Evolutionary conservation across 257 asterid species (phyloP).

Genomic region (Przewalskia tangutica): DNA sequence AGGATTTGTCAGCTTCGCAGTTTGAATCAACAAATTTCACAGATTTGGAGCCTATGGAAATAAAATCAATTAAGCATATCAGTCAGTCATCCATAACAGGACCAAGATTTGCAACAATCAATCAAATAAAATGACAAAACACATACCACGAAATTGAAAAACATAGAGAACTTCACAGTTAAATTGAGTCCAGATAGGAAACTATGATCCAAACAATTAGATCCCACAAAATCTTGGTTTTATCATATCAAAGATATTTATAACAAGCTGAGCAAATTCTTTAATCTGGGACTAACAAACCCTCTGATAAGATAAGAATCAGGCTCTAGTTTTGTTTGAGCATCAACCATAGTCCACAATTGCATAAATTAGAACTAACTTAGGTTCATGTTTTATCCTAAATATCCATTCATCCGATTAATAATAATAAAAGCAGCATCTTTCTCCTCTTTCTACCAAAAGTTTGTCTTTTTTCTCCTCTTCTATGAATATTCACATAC

Average conservation of each 20-base stretch:
- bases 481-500: not conserved
- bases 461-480: not conserved
- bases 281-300: not conserved
- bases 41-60: constrained; percentile 30
- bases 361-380: not conserved
- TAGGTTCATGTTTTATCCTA: not conserved
- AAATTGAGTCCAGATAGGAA: not conserved
- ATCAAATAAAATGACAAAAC: not conserved
- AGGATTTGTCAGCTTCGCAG: constrained; percentile 51
- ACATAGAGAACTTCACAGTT: not conserved
- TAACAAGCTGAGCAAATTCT: not conserved
- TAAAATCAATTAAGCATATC: not conserved
- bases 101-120: not conserved
- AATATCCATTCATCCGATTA: not conserved
- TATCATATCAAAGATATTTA: not conserved
- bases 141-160: not conserved
- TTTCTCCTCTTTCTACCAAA: not conserved
- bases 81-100: not conserved
- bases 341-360: not conserved
- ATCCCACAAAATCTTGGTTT: not conserved
- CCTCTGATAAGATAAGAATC: not conserved
- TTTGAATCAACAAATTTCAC: constrained; percentile 34
- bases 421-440: not conserved
- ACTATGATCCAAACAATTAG: not conserved
- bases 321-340: not conserved